Evolutionary conservation across 2,329 filamentous ascomycete species (phyloP), one percentile per base, ranked within the genome.

Genomic region (Rutstroemia sp.): DNA sequence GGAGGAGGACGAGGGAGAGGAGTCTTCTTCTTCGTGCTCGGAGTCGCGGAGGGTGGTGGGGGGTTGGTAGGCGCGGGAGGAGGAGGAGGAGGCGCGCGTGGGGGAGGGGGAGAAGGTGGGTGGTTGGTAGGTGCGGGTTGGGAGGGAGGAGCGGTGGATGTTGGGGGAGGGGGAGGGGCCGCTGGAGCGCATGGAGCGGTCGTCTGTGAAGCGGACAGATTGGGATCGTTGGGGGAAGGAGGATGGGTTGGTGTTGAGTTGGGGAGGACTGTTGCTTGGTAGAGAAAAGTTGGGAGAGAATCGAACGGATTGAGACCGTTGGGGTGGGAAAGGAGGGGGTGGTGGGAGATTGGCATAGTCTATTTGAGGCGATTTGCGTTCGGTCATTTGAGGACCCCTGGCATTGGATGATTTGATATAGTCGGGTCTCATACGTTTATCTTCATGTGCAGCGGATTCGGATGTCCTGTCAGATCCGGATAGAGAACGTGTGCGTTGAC

Each of bases 21-120:
- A 50, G 4, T 56, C 53, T 56, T 56, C 53, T 27, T 56, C 53
- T 51, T 56, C 53, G 48, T 56, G 53, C 39, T 56, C 53, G 23
- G 19, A 19, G n/a, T 42, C 52, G 14, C n/a, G 36, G 39, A 23
- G 36, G n/a, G 47, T 17, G 46, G 25, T 16, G 38, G 47, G 19
- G 21, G 42, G 39, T 19, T 51, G 19, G 17, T 45, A 21, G 45
- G 5, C 5, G 45, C 19, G 23, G 17, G 25, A n/a, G n/a, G n/a
- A n/a, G 6, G n/a, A 19, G 42, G 19, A 27, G 45, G 21, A 27
- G 10, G n/a, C 5, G 10, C 17, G 23, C 25, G n/a, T 47, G 7
- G 21, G 2, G 12, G n/a, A 7, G 17, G 34, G 2, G 6, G n/a
- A 6, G 48, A 34, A 14, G 6, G 10, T 16, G 38, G 45, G 16